Evolutionary conservation across 176 grass and related monocot species (phyloP).

Genomic region (Oropetium thomaeum): DNA sequence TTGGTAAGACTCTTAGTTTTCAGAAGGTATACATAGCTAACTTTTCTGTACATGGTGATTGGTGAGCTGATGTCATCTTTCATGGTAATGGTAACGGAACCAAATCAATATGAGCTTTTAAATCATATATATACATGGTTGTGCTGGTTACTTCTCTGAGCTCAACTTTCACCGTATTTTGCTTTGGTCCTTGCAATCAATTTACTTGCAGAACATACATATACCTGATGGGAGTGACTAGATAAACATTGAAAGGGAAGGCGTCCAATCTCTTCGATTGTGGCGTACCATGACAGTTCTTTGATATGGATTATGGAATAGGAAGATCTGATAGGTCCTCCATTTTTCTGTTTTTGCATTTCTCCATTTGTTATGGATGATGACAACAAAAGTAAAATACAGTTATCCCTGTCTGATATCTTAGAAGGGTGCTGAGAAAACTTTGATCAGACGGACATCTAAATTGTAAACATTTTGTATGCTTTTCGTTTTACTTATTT

Average conservation of each 20-base stretch:
- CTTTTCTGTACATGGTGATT: constrained; percentile 8
- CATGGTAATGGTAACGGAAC: not conserved
- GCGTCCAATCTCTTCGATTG: not conserved
- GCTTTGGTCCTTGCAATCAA: too few relatives aligned
- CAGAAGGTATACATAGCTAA: not conserved
- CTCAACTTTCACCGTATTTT: not conserved
- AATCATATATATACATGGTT: not conserved
- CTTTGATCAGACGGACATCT: constrained; percentile 43
- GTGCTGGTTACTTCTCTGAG: not conserved
- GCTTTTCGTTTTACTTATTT: not conserved
- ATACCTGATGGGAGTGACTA: too few relatives aligned
- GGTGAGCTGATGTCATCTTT: not conserved
- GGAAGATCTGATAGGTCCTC: constrained; percentile 73
- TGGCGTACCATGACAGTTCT: constrained; percentile 32
- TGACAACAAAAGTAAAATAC: constrained; percentile 53
- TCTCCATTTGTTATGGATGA: constrained; percentile 26
- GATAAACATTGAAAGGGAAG: constrained; percentile 38
- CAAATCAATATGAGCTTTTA: not conserved
- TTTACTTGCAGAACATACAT: too few relatives aligned
- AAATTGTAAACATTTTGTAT: not conserved
- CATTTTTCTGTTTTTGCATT: not conserved
- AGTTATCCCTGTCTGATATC: constrained; percentile 89
- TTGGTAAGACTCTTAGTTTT: not conserved
- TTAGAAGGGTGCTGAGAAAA: constrained; percentile 57
- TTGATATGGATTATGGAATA: constrained; percentile 64